Conservation (phyloP, 192 early-diverging fungal species). For the Coemansia sp. region DNA sequence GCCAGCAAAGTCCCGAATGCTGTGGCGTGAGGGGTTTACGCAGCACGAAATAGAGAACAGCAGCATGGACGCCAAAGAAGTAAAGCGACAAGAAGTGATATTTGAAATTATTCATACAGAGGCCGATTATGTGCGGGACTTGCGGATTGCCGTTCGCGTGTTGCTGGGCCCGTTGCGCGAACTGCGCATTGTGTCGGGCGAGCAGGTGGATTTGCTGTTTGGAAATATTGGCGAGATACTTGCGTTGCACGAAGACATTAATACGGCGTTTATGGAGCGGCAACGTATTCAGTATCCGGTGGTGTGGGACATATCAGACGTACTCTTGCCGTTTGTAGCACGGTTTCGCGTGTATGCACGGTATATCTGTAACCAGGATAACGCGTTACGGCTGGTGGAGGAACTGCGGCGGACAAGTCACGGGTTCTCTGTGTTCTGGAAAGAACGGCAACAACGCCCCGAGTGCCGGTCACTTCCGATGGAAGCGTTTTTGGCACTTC, state of each 20-base stretch:
- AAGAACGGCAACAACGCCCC: slow-evolving; percentile 53
- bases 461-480: slow-evolving; percentile 58
- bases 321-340: slow-evolving; percentile 54
- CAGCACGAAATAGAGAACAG: slow-evolving; percentile 60
- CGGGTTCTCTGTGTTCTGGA: slow-evolving; percentile 53
- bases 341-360: slow-evolving; percentile 52
- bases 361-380: slow-evolving; percentile 61
- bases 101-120: slow-evolving; percentile 91
- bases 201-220: slow-evolving; percentile 53
- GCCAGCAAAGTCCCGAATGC: slow-evolving; percentile 54
- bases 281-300: slow-evolving; percentile 59
- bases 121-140: slow-evolving; percentile 85
- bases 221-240: slow-evolving; percentile 56
- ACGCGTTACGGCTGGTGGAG: slow-evolving; percentile 54
- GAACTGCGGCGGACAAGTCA: slow-evolving; percentile 48
- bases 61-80: slow-evolving; percentile 65
- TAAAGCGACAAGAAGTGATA: slow-evolving; percentile 91
- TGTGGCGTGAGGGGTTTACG: slow-evolving; percentile 57
- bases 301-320: slow-evolving; percentile 55
- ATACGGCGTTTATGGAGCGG: slow-evolving; percentile 55
- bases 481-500: slow-evolving; percentile 56
- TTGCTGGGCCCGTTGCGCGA: slow-evolving; percentile 47
- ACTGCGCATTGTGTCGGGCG: slow-evolving; percentile 51
- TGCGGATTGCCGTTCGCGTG: slow-evolving; percentile 79
- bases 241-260: slow-evolving; percentile 55